Base-by-base conservation (phyloP, 75 land plant genomes). In the Sequoiadendron giganteum region DNA sequence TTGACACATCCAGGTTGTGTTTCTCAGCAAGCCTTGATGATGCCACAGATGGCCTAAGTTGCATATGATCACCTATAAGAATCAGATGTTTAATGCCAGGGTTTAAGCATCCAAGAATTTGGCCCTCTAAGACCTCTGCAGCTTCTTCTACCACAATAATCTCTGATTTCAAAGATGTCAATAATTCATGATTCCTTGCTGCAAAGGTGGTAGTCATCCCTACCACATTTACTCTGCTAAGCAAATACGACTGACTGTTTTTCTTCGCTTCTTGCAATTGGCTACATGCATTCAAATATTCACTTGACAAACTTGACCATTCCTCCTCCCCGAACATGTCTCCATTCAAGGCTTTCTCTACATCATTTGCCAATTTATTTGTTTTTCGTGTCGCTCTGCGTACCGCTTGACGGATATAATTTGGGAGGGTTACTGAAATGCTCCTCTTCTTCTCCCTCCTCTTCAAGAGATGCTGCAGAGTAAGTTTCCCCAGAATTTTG, bases 141-240 rank as follows among this genome's bases (percentile, higher is more conserved):
- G 93, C 93, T 83, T 92, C 93, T 83, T 92, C 93, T 86, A 92
- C 90, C n/a, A 92, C 61, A 55, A 92, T 73, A 11, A 92, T 73
- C 56, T 89, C 90, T 32, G 90, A 68, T 32, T 87, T 43, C 34
- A 90, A 40, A 61, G 85, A 77, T 11, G 30, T 72, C n/a, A 90
- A 45, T 40, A 87, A 83, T 25, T 89, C 70, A 56, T 87, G 75
- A 45, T 87, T 30, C 21, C 90, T 65, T 28, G 90, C 90, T 81
- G 89, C 90, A 32, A 85, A 90, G 21, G 86, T 90, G 7, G 90
- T 90, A 30, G 90, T 90, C 90, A 90, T 90, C 18, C 89, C 90
- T 8, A 90, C 79, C 13, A 90, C 85, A 16, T 87, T 90, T 42
- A 86, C 34, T 75, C 79, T 47, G 54, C 91, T 73, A 32, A 90